Evolutionary conservation across 352 stramenopile genomes (phyloP).

Genomic region (Pythium guiyangense): DNA sequence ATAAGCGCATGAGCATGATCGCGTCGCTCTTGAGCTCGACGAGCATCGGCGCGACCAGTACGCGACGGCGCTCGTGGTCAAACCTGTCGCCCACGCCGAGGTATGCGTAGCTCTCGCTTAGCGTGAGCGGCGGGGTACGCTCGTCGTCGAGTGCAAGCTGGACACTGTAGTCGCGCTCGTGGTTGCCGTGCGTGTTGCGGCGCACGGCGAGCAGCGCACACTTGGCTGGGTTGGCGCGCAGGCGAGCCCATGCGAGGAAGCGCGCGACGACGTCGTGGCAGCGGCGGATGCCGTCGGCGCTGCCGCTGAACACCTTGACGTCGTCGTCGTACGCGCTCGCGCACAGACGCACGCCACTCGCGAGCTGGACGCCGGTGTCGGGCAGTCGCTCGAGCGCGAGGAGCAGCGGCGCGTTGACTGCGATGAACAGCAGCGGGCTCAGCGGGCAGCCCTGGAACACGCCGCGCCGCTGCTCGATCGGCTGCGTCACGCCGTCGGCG

Average conservation of each 20-base stretch:
- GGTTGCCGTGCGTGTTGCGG: too few relatives aligned
- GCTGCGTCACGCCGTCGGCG: conserved; percentile 5
- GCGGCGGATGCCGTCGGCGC: conserved; percentile 8
- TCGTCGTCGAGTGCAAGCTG: too few relatives aligned
- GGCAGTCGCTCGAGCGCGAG: background rate
- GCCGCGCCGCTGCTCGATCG: conserved; percentile 8
- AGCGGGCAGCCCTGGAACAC: conserved; percentile 23
- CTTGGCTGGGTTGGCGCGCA: too few relatives aligned
- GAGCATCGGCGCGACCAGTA: background rate
- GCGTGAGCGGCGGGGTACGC: conserved; percentile 5
- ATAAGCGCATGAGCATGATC: background rate
- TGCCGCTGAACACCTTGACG: conserved; percentile 21
- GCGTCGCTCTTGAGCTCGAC: conserved; percentile 1
- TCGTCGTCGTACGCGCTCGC: conserved; percentile 16
- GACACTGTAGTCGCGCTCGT: too few relatives aligned
- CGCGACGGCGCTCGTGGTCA: conserved; percentile 9
- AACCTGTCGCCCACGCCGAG: conserved; percentile 12
- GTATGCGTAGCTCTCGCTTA: conserved; percentile 10
- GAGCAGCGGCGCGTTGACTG: background rate
- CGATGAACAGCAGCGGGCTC: conserved; percentile 22
- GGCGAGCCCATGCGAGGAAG: too few relatives aligned
- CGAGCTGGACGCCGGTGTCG: background rate
- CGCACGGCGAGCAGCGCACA: too few relatives aligned
- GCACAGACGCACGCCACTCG: background rate
- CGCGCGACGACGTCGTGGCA: conserved; percentile 2